These are phyloP conservation scores for Heliamphora pulchella DNA, from an alignment of 179 eudicot genomes.

Conservation along the genomic window DNA sequence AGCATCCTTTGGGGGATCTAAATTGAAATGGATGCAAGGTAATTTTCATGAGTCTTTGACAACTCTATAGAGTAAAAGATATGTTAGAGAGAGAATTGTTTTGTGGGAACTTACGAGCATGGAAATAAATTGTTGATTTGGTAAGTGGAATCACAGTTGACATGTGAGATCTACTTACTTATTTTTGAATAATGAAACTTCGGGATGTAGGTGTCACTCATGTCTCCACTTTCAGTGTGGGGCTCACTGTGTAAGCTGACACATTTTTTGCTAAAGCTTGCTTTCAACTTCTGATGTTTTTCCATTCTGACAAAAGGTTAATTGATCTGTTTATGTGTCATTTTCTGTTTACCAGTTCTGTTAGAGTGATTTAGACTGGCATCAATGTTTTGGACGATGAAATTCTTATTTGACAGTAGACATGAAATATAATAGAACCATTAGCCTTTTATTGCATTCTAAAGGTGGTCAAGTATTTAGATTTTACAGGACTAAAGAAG, in stretches of 20 bases:
- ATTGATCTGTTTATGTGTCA: neutral
- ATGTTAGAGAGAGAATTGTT: no score
- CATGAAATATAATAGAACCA: no score
- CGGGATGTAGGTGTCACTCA: neutral
- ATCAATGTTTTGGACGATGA: neutral
- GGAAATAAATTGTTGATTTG: no score
- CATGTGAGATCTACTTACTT: neutral
- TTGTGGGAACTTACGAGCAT: no score
- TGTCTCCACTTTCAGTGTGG: neutral
- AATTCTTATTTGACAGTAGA: neutral
- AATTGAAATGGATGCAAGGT: neutral
- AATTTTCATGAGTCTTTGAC: neutral
- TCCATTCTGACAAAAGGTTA: neutral
- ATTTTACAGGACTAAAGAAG: neutral
- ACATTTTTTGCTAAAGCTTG: neutral
- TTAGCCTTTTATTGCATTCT: neutral
- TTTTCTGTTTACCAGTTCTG: neutral
- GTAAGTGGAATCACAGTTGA: neutral
- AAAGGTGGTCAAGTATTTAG: neutral
- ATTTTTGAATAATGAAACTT: neutral
- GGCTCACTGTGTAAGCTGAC: neutral
- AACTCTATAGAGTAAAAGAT: neutral
- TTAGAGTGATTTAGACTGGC: neutral
- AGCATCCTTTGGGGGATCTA: neutral
- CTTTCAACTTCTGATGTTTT: neutral